A percentile compares a stretch with the other conserved stretches of the same genome.
phyloP scores from a whole-genome alignment of 2,329 filamentous ascomycete species.

The Colletotrichum limetticola region DNA sequence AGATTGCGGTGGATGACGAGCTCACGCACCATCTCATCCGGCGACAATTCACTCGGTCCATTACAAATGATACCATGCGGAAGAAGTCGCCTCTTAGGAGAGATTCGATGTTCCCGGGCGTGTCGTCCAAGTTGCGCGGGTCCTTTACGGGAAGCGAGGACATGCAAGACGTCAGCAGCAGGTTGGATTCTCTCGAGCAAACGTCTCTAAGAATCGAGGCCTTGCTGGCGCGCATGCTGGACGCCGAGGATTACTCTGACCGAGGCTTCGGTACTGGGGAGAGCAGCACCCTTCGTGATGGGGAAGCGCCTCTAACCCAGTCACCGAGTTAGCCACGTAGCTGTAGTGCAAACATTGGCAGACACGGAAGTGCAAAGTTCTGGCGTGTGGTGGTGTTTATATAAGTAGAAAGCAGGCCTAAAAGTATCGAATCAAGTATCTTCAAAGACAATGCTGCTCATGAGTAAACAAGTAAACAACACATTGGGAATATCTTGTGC shows the following conservation, averaged over 20 bases:
- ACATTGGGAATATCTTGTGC: not conserved
- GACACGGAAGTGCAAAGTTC: not conserved
- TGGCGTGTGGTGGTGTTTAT: not conserved
- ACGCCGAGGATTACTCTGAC: slow-evolving; percentile 40
- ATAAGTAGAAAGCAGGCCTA: not conserved
- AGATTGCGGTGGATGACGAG: slow-evolving; percentile 69
- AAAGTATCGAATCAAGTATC: not conserved
- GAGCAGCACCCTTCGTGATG: slow-evolving; percentile 41
- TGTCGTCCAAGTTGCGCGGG: slow-evolving; percentile 60
- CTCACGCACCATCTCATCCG: slow-evolving; percentile 68
- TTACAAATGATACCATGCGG: slow-evolving; percentile 48
- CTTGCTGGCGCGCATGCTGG: slow-evolving; percentile 53
- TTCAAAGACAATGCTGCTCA: not conserved
- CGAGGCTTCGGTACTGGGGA: slow-evolving; percentile 42
- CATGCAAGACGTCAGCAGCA: slow-evolving; percentile 53
- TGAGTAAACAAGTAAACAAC: too few species aligned
- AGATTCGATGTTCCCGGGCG: slow-evolving; percentile 67
- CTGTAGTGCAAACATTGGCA: too few species aligned
- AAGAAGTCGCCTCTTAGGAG: slow-evolving; percentile 54
- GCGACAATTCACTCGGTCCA: slow-evolving; percentile 62
- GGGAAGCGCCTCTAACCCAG: slow-evolving; percentile 42
- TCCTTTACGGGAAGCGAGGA: slow-evolving; percentile 60
- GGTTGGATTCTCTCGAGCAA: slow-evolving; percentile 62
- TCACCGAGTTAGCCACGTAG: slow-evolving; percentile 40
- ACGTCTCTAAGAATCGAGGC: slow-evolving; percentile 59